phyloP scores from a whole-genome alignment of 164 flowering plant genomes.

The Taxillus chinensis region DNA sequence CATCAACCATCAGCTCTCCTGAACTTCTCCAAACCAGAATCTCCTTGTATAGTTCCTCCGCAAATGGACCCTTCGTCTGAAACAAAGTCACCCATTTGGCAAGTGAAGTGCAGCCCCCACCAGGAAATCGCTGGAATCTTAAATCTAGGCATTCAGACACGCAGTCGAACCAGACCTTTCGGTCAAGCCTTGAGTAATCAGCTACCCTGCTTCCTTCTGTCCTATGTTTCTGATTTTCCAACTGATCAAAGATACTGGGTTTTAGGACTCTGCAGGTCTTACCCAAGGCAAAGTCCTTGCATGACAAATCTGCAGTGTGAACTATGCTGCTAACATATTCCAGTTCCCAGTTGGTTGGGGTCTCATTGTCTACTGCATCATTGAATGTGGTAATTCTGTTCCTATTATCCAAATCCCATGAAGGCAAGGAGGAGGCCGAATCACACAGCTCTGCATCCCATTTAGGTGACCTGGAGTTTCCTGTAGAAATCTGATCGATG shows the following conservation, averaged over 20 bases:
- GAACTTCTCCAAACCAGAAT: slow-evolving; percentile 28
- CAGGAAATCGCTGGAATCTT: slow-evolving; percentile 12
- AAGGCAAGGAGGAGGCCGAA: slow-evolving; percentile 21
- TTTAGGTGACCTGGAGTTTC: slow-evolving; percentile 8
- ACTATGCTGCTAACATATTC: slow-evolving; percentile 28
- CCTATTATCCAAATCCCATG: slow-evolving; percentile 5
- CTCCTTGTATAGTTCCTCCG: slow-evolving; percentile 40
- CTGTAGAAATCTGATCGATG: slow-evolving; percentile 7
- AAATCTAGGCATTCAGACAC: slow-evolving; percentile 30
- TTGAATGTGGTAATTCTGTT: slow-evolving; percentile 1
- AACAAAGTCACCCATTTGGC: slow-evolving; percentile 17
- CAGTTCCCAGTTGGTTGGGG: slow-evolving; percentile 33
- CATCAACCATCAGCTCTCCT: slow-evolving; percentile 50
- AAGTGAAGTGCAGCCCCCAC: slow-evolving; percentile 29
- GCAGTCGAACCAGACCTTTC: slow-evolving; percentile 40
- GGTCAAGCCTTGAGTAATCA: slow-evolving; percentile 20
- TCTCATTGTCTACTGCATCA: not conserved
- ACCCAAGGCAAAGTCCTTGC: slow-evolving; percentile 24
- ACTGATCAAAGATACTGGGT: slow-evolving; percentile 25
- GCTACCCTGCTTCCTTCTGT: slow-evolving; percentile 12
- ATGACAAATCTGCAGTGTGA: slow-evolving; percentile 14
- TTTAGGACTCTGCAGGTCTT: slow-evolving; percentile 16
- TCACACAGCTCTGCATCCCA: slow-evolving; percentile 21
- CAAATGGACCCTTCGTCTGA: slow-evolving; percentile 22
- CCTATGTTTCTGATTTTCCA: slow-evolving; percentile 24